Conservation (phyloP, 2,329 filamentous ascomycete species). For the Didymosphaeria variabile region DNA sequence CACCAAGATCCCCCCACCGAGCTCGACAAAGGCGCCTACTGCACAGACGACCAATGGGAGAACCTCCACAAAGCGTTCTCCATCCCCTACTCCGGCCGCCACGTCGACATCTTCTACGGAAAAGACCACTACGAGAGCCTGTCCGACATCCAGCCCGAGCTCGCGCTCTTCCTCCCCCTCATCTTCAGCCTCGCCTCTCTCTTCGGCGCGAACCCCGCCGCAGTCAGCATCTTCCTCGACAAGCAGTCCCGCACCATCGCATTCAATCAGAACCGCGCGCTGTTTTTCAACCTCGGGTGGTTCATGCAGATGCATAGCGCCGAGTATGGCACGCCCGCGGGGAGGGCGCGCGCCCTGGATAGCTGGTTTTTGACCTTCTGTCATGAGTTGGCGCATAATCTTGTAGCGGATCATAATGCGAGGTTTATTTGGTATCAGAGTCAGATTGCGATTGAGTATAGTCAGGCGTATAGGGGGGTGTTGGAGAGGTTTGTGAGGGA, state of each 20-base stretch:
- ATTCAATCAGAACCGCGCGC: constrained; percentile 85
- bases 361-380: constrained; percentile 97
- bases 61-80: constrained; percentile 49
- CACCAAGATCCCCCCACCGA: constrained; percentile 48
- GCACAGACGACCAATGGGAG: constrained; percentile 49
- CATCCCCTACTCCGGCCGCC: constrained; percentile 43
- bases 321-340: constrained; percentile 35
- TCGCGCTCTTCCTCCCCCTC: constrained; percentile 43
- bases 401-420: constrained; percentile 74
- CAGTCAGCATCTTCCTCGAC: constrained; percentile 89
- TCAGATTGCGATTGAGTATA: constrained; percentile 50
- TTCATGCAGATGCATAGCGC: constrained; percentile 77
- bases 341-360: constrained; percentile 62
- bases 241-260: constrained; percentile 82
- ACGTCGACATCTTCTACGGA: constrained; percentile 49
- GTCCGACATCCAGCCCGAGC: constrained; percentile 36
- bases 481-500: constrained; percentile 35
- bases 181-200: constrained; percentile 46
- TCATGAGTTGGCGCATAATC: constrained; percentile 94
- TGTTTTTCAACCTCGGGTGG: constrained; percentile 94
- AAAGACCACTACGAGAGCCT: constrained; percentile 38
- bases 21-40: constrained; percentile 49
- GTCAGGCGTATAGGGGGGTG: constrained; percentile 40
- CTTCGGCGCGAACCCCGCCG: constrained; percentile 74
- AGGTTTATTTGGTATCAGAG: constrained; percentile 50